A percentile compares a stretch with the other conserved stretches of the same genome.
Conservation (phyloP, 768 basidiomycete genomes). For the Obba rivulosa region DNA sequence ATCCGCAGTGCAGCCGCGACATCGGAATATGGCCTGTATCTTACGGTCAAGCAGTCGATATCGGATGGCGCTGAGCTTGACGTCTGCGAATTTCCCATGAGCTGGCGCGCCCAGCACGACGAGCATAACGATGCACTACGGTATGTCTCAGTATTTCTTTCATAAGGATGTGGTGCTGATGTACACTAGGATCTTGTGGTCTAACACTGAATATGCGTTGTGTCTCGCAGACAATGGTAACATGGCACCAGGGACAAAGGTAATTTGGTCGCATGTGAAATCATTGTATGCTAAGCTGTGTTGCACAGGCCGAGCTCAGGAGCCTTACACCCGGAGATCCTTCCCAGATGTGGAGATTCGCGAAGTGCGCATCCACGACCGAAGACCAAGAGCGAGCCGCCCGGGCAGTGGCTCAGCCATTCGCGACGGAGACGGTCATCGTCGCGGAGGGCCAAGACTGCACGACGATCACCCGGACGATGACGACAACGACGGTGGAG, state of each 20-base stretch:
- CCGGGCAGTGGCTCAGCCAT: slow-evolving; percentile 8
- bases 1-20: slow-evolving; percentile 11
- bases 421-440: slow-evolving; percentile 17
- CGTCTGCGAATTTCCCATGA: slow-evolving; percentile 21
- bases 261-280: not conserved
- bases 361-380: slow-evolving; percentile 12
- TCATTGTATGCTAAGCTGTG: not conserved
- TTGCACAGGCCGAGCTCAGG: slow-evolving; percentile 17
- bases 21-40: slow-evolving; percentile 7
- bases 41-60: slow-evolving; percentile 16
- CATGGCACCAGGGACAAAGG: slow-evolving; percentile 16
- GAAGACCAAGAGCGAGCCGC: slow-evolving; percentile 10
- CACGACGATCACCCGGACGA: slow-evolving; percentile 22
- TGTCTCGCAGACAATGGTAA: slow-evolving; percentile 17
- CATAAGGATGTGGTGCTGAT: not conserved
- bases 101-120: slow-evolving; percentile 17
- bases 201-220: slow-evolving; percentile 16
- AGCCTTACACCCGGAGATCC: slow-evolving; percentile 8
- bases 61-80: slow-evolving; percentile 12
- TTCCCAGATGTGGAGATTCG: slow-evolving; percentile 19
- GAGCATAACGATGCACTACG: slow-evolving; percentile 11
- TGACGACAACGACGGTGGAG: slow-evolving; percentile 22
- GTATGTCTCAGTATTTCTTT: slow-evolving; percentile 2
- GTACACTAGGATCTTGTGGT: slow-evolving; percentile 17
- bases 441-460: slow-evolving; percentile 17